Base-by-base conservation (phyloP, 306 rosid species). In the Vigna angularis region DNA sequence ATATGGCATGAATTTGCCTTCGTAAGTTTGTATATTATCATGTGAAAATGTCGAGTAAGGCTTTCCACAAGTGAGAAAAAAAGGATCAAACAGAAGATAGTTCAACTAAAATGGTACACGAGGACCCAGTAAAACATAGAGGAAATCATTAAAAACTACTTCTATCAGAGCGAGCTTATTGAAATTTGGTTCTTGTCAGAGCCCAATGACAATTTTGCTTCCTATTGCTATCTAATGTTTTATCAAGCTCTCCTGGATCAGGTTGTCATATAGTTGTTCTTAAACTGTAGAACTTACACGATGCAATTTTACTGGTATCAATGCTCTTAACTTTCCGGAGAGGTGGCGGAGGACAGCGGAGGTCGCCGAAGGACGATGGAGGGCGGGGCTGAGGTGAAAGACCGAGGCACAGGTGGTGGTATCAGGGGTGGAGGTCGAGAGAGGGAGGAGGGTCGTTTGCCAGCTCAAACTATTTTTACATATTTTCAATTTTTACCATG, bases 271-370 rank as follows among this genome's bases (percentile, higher is more conserved):
- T 13, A 20, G 26, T 42, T 59, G 14, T 47, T 36, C 52, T 44
- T 38, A 36, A 76, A 20, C 40, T 66, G 28, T 66, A n/a, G 12
- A 24, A n/a, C 44, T 66, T 52, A 13, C 9, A 10, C 57, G 15
- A 42, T 51, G 73, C 55, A 77, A 67, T 44, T 59, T 55, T 72
- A 53, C 9, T 28, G 32, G 3, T 38, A 30, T 42, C 61, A 18
- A 18, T 18, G 18, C 18, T 18, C 18, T 18, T 18, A 18, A 18
- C 18, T 18, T 18, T 18, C 18, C 18, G 18, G 18, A 18, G 18
- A 18, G 18, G 18, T 18, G 18, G 18, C 18, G 18, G 18, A 18
- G 18, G 18, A 0, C 18, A 18, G 18, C 18, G 18, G 18, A 18
- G 18, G 18, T 18, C 18, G 18, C 18, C 18, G 18, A 18, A 18